Evolutionary conservation across 495 filamentous ascomycete genomes (phyloP).

Genomic region (Amphirosellinia nigrospora): DNA sequence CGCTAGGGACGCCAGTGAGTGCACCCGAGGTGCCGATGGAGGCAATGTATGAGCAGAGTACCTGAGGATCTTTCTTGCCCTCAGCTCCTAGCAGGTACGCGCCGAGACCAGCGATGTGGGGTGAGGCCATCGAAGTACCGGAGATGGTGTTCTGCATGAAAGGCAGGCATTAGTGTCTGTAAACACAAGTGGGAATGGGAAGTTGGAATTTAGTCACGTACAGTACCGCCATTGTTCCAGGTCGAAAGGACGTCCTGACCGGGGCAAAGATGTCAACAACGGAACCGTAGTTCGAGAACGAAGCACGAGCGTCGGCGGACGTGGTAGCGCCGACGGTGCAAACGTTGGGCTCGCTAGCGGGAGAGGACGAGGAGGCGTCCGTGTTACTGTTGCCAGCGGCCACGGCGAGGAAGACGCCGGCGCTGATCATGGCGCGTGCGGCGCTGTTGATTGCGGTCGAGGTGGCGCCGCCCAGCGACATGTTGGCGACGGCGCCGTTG

Average conservation of each 20-base stretch:
- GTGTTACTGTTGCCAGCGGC: constrained; percentile 61
- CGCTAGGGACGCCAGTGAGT: constrained; percentile 47
- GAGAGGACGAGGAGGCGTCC: constrained; percentile 57
- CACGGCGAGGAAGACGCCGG: constrained; percentile 61
- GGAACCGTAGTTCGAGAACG: constrained; percentile 68
- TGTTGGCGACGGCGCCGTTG: constrained; percentile 49
- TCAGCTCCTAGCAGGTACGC: constrained; percentile 63
- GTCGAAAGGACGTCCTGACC: constrained; percentile 60
- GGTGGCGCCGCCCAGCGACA: constrained; percentile 62
- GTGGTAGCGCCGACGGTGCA: constrained; percentile 67
- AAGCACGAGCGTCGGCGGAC: constrained; percentile 54
- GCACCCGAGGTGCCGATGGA: constrained; percentile 41
- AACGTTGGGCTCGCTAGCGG: constrained; percentile 61
- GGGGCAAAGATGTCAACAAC: constrained; percentile 67
- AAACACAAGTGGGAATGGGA: neutral
- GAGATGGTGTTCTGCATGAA: constrained; percentile 64
- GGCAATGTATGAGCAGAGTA: constrained; percentile 52
- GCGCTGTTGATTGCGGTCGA: constrained; percentile 62
- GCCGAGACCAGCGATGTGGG: constrained; percentile 67
- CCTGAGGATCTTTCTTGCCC: constrained; percentile 51
- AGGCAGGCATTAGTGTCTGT: neutral
- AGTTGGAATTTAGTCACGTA: constrained; percentile 27
- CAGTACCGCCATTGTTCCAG: constrained; percentile 62
- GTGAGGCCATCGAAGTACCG: constrained; percentile 70
- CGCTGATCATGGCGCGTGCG: constrained; percentile 52